These are phyloP conservation scores for Fibroporia radiculosa DNA, from an alignment of 768 basidiomycete species.

Conservation along the genomic window DNA sequence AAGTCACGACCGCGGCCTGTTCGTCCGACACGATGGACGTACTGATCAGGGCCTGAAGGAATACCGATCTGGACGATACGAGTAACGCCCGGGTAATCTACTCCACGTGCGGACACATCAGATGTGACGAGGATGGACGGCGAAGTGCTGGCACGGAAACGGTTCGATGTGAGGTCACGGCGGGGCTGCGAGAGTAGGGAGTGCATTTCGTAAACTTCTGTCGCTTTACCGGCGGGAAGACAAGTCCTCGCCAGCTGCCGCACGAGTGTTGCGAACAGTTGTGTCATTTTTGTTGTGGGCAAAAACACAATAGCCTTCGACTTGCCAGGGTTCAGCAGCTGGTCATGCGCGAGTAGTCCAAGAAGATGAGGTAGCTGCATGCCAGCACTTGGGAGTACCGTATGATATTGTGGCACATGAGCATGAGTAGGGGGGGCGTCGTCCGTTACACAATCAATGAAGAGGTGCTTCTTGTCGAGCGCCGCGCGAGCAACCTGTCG, in stretches of 20 bases:
- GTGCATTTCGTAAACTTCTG: conserved; percentile 74
- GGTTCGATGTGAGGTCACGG: conserved; percentile 48
- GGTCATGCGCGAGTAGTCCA: conserved; percentile 81
- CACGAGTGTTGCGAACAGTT: conserved; percentile 62
- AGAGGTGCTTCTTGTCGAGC: conserved; percentile 53
- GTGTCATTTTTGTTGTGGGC: conserved; percentile 78
- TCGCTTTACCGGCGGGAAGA: conserved; percentile 44
- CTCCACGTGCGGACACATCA: conserved; percentile 82
- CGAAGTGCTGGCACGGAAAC: conserved; percentile 47
- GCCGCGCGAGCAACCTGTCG: conserved; percentile 58
- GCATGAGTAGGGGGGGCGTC: conserved; percentile 59
- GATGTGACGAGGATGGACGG: conserved; percentile 72
- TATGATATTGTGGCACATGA: conserved; percentile 78
- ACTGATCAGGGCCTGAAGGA: conserved; percentile 60
- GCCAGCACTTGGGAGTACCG: conserved; percentile 53
- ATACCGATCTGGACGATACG: conserved; percentile 89
- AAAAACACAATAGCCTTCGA: conserved; percentile 82
- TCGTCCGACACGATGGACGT: conserved; percentile 81
- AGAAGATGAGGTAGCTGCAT: conserved; percentile 76
- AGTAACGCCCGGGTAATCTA: conserved; percentile 85
- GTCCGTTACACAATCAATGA: conserved; percentile 64
- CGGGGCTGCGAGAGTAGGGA: conserved; percentile 57
- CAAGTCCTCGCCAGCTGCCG: conserved; percentile 34
- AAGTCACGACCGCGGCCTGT: conserved; percentile 61
- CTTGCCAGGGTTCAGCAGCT: conserved; percentile 53